Percentiles rank a stretch among this genome's conserved stretches.
Evolutionary conservation across 768 basidiomycete genomes (phyloP).

Genomic region (Russula brevipes): DNA sequence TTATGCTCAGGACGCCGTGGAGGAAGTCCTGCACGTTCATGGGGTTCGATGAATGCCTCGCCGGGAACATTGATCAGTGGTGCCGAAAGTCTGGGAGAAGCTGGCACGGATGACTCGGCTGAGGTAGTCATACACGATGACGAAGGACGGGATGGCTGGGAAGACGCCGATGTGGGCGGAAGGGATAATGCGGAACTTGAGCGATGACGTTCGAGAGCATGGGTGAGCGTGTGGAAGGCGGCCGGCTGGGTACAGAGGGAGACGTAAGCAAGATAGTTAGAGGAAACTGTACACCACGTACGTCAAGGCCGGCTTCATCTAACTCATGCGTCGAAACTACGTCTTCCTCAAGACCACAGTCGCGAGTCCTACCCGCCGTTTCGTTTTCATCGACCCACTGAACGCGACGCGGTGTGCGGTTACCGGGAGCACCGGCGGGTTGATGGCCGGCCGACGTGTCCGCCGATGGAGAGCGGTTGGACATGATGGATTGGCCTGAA

Average conservation of each 20-base stretch:
- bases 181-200: conserved; percentile 26
- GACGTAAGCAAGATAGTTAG: conserved; percentile 5
- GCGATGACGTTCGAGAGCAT: conserved; percentile 49
- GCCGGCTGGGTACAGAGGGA: conserved; percentile 35
- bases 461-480: background rate
- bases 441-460: background rate
- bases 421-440: conserved; percentile 4
- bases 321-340: conserved; percentile 36
- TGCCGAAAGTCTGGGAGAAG: conserved; percentile 4
- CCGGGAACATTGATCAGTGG: conserved; percentile 39
- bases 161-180: conserved; percentile 19
- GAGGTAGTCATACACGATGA: conserved; percentile 9
- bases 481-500: background rate
- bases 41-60: conserved; percentile 52
- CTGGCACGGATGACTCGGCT: conserved; percentile 18
- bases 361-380: background rate
- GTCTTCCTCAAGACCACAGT: conserved; percentile 3
- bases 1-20: conserved; percentile 34
- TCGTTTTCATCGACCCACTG: conserved; percentile 20
- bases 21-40: conserved; percentile 62
- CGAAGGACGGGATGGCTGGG: background rate
- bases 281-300: conserved; percentile 31
- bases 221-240: conserved; percentile 45
- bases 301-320: conserved; percentile 52
- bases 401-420: conserved; percentile 23